Conservation (phyloP, 352 stramenopile species). For the Aphanomyces euteiches region DNA sequence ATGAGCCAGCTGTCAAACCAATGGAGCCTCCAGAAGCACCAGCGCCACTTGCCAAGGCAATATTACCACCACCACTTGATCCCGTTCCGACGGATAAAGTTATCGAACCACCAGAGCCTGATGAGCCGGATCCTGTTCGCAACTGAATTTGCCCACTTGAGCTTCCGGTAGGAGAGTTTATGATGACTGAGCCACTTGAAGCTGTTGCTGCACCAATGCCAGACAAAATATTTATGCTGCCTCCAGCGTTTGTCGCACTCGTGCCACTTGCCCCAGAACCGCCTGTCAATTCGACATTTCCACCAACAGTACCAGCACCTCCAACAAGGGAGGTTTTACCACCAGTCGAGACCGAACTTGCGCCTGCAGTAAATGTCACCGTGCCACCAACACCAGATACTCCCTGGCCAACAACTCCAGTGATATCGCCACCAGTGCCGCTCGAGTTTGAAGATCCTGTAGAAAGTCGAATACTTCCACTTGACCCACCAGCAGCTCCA, state of each 20-base stretch:
- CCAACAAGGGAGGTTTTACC: conserved; percentile 26
- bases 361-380: conserved; percentile 16
- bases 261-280: conserved; percentile 23
- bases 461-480: conserved; percentile 30
- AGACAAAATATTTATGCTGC: conserved; percentile 34
- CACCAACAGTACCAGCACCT: conserved; percentile 19
- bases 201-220: conserved; percentile 4
- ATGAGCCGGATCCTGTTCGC: conserved; percentile 13
- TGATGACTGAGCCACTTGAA: conserved; percentile 5
- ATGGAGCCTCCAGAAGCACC: conserved; percentile 7
- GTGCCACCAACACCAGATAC: conserved; percentile 28
- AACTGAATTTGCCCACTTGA: conserved; percentile 8
- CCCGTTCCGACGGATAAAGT: conserved; percentile 28
- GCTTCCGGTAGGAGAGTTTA: not conserved
- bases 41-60: conserved; percentile 24
- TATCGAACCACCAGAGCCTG: conserved; percentile 31
- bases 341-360: conserved; percentile 6
- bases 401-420: not conserved
- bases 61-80: conserved; percentile 34
- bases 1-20: conserved; percentile 4
- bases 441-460: conserved; percentile 25
- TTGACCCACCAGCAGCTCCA: conserved; percentile 27
- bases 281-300: conserved; percentile 41
- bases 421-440: conserved; percentile 25
- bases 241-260: conserved; percentile 18